phyloP scores from a whole-genome alignment of 192 early-diverging fungal species.

The Chytriomyces hyalinus region DNA sequence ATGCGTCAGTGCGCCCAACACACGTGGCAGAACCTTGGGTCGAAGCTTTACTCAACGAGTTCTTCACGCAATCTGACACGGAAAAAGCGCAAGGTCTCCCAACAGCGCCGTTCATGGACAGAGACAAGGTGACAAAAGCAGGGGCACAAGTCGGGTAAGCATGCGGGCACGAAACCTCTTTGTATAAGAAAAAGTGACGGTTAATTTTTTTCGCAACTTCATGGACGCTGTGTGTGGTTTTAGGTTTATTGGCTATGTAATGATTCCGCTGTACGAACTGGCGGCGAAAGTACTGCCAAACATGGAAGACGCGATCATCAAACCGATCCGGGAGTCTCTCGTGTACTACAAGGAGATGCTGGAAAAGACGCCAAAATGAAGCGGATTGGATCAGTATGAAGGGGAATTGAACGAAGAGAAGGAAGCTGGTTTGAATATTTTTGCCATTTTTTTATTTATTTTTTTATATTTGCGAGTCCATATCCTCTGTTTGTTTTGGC shows the following conservation, averaged over 20 bases:
- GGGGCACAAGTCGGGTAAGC: conserved; percentile 51
- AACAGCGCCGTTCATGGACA: conserved; percentile 62
- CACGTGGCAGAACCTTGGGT: conserved; percentile 57
- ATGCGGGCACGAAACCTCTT: background rate
- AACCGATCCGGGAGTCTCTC: conserved; percentile 45
- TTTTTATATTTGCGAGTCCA: background rate
- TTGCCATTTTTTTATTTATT: background rate
- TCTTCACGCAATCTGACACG: conserved; percentile 57
- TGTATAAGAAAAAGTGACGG: background rate
- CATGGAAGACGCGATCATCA: conserved; percentile 50
- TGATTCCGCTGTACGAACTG: conserved; percentile 63
- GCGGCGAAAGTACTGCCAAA: conserved; percentile 54
- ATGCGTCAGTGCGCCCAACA: conserved; percentile 30
- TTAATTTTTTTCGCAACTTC: background rate
- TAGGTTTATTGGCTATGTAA: conserved; percentile 61
- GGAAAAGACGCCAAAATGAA: conserved; percentile 31
- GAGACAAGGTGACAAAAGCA: conserved; percentile 60
- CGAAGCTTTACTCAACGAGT: conserved; percentile 59
- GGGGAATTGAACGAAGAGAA: background rate
- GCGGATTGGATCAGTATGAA: background rate
- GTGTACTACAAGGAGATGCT: conserved; percentile 48
- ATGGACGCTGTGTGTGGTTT: background rate
- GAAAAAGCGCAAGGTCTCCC: conserved; percentile 61
- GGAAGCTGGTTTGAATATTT: background rate
- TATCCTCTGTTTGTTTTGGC: too few relatives aligned